A percentile compares a stretch with the other conserved stretches of the same genome.
Evolutionary conservation across 225 moss, liverwort and hornwort species (phyloP).

Genomic region (Ulota crispa): DNA sequence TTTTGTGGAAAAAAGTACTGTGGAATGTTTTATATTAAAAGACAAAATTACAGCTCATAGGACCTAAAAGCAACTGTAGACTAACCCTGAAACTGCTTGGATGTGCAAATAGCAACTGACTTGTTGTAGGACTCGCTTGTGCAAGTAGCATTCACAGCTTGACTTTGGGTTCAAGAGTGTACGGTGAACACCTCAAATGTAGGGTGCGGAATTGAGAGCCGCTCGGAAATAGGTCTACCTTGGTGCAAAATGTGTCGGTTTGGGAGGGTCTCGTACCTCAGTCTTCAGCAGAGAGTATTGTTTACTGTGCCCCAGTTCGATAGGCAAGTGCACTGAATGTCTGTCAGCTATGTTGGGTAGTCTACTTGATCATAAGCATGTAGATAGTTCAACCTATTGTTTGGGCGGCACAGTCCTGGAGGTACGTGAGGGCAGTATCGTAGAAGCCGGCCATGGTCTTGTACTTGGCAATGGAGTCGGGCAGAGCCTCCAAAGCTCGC

Average conservation of each 20-base stretch:
- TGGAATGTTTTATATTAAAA: too few relatives aligned
- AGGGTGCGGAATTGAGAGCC: too few relatives aligned
- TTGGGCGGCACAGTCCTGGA: slow-evolving; percentile 44
- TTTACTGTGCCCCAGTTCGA: not conserved
- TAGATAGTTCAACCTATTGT: not conserved
- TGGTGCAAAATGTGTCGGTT: not conserved
- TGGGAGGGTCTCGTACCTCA: not conserved
- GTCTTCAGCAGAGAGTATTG: not conserved
- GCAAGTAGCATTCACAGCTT: too few relatives aligned
- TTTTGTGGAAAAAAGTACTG: too few relatives aligned
- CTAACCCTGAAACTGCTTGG: too few relatives aligned
- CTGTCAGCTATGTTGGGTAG: not conserved
- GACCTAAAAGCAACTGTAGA: too few relatives aligned
- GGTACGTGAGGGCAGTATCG: slow-evolving; percentile 54
- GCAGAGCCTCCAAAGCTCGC: slow-evolving; percentile 52
- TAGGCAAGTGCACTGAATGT: not conserved
- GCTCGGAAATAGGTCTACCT: too few relatives aligned
- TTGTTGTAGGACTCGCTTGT: too few relatives aligned
- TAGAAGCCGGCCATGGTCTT: slow-evolving; percentile 73
- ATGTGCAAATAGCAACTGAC: too few relatives aligned
- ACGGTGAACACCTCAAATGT: too few relatives aligned
- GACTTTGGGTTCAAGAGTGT: too few relatives aligned
- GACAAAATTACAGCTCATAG: too few relatives aligned
- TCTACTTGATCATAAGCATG: not conserved
- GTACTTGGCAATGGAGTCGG: slow-evolving; percentile 60